Base-by-base conservation (phyloP, 1,139 yeast species). In the Geotrichum bryndzae region DNA sequence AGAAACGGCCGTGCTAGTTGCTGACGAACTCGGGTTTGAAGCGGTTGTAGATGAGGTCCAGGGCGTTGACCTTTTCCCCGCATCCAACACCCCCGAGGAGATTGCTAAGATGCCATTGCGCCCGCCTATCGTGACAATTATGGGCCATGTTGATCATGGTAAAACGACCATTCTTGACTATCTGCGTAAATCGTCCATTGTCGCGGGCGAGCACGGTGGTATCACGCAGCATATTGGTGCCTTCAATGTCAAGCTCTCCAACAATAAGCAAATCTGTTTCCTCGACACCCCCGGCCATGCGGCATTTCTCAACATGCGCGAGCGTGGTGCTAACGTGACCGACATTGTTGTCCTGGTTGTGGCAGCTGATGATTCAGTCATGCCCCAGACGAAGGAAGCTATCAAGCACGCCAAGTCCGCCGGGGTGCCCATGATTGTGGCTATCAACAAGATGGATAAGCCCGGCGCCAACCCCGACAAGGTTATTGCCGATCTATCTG, bases 71-170 rank as follows among this genome's bases (percentile, higher is more conserved):
- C 72, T 88, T 54, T 86, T 84, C 67, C 79, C 84, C 0, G 72
- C 73, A 5, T 70, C 75, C 2, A 81, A 82, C 53, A 76, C 79
- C 4, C 67, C 51, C 6, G 63, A 66, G 22, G 59, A 59, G 11
- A 51, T 60, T 4, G 61, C 66, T 1, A 58, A 73, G 27, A 73
- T 88, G 65, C 84, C 84, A 59, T 80, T 85, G 18, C 79, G 99
- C 67, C 91, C 99, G 0, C 99, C 99, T 0, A 88, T 94, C 31
- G 97, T 94, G 1, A 92, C 99, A 0, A 90, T 94, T 59, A 94
- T 94, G 98, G 99, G 99, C 4, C 99, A 94, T 74, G 99, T 94
- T 52, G 99, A 94, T 74, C 99, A 94, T 72, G 99, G 99, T 1
- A 94, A 94, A 72, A 94, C 99, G 1, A 92, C 99, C 0, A 87